Base-by-base conservation (phyloP, 108 stramenopile genomes). In the Cyclotella baltica region DNA sequence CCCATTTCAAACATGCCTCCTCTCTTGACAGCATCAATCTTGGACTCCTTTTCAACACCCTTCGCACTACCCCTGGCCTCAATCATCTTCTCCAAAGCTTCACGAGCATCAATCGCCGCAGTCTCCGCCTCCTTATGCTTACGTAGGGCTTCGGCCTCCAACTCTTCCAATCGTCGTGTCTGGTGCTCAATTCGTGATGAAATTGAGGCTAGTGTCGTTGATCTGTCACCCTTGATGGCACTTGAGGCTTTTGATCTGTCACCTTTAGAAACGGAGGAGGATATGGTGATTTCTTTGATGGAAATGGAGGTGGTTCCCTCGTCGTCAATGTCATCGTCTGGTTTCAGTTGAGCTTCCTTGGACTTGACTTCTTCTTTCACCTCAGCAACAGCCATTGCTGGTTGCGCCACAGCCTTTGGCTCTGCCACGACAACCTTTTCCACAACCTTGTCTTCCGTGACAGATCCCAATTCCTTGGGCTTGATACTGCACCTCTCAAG, bases 51-150 rank as follows among this genome's bases (percentile, higher is more conserved):
- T 6, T 62, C 30, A 34, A 0, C 15, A 13, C 22, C 36, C 71
- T 29, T 57, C 6, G 28, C 23, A 43, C 18, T 62, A 22, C 38
- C 50, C 33, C 48, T 63, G 30, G 62, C 62, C 36, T 77, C 52
- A 34, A 70, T 27, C 76, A 77, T 70, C 19, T 43, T 59, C 15
- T 77, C 76, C 15, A 77, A 50, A 29, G 68, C 76, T 40, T 70
- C 51, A 2, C 76, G 76, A 23, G 76, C 76, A 29, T 53, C 31
- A 10, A 36, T 58, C 13, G 76, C 76, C 23, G 76, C 76, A 25
- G 50, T 33, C 19, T 69, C 69, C 53, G 76, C 76, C 76, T 70
- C 69, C 6, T 63, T 61, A 48, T 77, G 76, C 48, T 77, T 77
- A 37, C 61, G 76, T 16, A 70, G 29, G 31, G 76, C 76, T 11